Evolutionary conservation across 148 eudicot species (phyloP).

Genomic region (Polygonum aviculare): DNA sequence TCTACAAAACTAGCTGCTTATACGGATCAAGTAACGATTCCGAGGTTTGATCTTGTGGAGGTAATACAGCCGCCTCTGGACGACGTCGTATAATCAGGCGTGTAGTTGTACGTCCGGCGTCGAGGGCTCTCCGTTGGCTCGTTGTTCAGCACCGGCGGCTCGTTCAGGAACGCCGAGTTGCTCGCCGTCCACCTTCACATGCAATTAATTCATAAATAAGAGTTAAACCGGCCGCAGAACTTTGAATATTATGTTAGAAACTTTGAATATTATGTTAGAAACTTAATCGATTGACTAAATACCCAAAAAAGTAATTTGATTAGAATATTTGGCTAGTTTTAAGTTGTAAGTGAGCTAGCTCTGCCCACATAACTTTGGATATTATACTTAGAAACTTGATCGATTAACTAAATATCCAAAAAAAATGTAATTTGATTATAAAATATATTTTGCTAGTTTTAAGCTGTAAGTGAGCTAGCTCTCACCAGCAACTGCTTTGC

Average conservation of each 20-base stretch:
- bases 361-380: neutral
- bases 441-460: no score
- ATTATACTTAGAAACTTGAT: neutral
- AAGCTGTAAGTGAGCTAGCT: neutral
- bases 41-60: neutral
- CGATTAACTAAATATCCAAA: neutral
- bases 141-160: slow-evolving; percentile 43
- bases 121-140: neutral
- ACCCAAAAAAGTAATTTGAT: no score
- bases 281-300: neutral
- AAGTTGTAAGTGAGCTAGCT: neutral
- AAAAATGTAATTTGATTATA: no score
- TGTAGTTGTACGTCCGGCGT: neutral
- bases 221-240: no score
- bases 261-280: no score
- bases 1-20: no score
- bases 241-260: no score
- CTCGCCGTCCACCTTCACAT: slow-evolving; percentile 63
- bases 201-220: neutral
- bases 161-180: slow-evolving; percentile 73
- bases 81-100: neutral
- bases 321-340: no score
- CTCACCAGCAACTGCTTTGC: slow-evolving; percentile 1
- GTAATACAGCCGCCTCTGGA: neutral
- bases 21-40: neutral